phyloP scores from a whole-genome alignment of 345 rosid species.

The Citrus medica region DNA sequence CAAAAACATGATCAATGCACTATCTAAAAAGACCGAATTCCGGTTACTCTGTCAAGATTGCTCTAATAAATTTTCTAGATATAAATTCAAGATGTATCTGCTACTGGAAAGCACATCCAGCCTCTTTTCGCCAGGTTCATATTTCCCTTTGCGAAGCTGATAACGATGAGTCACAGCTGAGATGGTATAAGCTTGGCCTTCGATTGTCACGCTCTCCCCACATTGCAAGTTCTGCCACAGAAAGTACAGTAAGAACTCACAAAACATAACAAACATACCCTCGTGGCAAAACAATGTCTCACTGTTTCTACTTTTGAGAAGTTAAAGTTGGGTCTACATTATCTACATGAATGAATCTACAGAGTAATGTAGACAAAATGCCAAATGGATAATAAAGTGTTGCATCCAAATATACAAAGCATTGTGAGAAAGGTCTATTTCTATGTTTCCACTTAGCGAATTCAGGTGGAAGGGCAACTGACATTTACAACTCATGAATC shows the following conservation, averaged over 20 bases:
- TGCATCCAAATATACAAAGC: not conserved
- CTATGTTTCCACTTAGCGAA: conserved; percentile 6
- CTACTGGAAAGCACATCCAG: conserved; percentile 84
- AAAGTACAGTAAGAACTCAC: conserved; percentile 3
- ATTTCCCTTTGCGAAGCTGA: conserved; percentile 88
- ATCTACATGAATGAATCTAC: conserved; percentile 13
- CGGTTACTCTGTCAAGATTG: conserved; percentile 44
- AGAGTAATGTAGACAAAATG: conserved; percentile 9
- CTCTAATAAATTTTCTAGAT: conserved; percentile 62
- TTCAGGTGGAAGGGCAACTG: conserved; percentile 15
- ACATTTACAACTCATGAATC: conserved; percentile 21
- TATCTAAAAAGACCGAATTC: not conserved
- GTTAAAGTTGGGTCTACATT: conserved; percentile 4
- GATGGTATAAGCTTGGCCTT: conserved; percentile 79
- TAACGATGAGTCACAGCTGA: conserved; percentile 82
- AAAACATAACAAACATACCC: conserved; percentile 1
- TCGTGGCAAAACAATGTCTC: not conserved
- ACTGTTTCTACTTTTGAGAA: not conserved
- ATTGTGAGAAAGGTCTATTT: not conserved
- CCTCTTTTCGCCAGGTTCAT: conserved; percentile 84
- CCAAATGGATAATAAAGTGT: conserved; percentile 18
- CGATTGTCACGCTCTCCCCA: conserved; percentile 84
- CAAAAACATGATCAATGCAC: conserved; percentile 1
- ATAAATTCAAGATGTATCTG: conserved; percentile 71
- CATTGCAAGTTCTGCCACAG: conserved; percentile 74